A percentile compares a stretch with the other conserved stretches of the same genome.
These are phyloP conservation scores for Dictyostelium brefeldianum DNA, from an alignment of 78 protist genomes.

Conservation along the genomic window DNA sequence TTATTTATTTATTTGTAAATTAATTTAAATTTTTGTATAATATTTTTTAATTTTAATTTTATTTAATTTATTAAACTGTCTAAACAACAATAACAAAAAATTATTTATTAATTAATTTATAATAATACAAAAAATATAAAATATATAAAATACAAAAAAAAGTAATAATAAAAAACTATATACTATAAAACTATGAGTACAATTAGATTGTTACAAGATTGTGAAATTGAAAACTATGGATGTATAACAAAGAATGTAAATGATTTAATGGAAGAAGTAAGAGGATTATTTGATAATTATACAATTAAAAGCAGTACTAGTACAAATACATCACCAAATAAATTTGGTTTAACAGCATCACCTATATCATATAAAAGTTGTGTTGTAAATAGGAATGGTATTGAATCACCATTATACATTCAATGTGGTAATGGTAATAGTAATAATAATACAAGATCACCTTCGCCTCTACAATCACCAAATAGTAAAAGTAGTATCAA, in stretches of 20 bases:
- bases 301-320: neutral
- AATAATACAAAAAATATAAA: too few relatives aligned
- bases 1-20: too few relatives aligned
- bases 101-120: too few relatives aligned
- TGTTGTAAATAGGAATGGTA: neutral
- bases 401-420: neutral
- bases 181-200: neutral
- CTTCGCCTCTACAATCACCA: neutral
- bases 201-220: constrained; percentile 49
- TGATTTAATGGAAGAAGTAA: constrained; percentile 50
- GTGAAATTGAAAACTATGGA: constrained; percentile 60
- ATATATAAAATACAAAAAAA: too few relatives aligned
- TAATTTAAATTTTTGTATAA: too few relatives aligned
- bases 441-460: neutral
- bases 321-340: neutral
- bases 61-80: too few relatives aligned
- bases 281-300: constrained; percentile 26
- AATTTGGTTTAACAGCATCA: too few relatives aligned
- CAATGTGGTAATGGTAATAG: too few relatives aligned
- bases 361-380: neutral
- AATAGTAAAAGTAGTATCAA: neutral
- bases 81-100: too few relatives aligned
- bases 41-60: too few relatives aligned
- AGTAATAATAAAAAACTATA: too few relatives aligned
- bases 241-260: neutral